phyloP scores from a whole-genome alignment of 495 filamentous ascomycete genomes.

The Zalerion maritima region DNA sequence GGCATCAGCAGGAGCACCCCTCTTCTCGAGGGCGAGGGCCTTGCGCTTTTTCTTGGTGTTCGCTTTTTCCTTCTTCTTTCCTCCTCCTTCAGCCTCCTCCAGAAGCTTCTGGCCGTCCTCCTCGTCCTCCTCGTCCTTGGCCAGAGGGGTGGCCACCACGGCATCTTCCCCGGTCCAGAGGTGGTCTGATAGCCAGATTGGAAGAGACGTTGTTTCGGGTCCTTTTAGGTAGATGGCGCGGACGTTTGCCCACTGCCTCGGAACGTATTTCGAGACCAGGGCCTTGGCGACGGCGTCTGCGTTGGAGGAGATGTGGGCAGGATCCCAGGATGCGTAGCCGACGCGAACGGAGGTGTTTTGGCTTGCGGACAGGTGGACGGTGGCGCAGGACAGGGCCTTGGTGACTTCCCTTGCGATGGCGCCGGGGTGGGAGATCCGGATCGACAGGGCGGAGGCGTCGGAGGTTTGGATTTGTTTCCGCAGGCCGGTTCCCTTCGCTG shows the following conservation, averaged over 20 bases:
- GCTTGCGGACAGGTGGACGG: constrained; percentile 57
- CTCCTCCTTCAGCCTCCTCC: constrained; percentile 19
- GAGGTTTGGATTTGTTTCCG: constrained; percentile 22
- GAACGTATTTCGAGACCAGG: constrained; percentile 60
- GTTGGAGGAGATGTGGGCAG: constrained; percentile 63
- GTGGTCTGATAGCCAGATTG: constrained; percentile 82
- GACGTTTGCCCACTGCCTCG: constrained; percentile 74
- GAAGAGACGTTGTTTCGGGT: constrained; percentile 68
- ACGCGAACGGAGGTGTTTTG: constrained; percentile 52
- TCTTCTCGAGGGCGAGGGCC: no score
- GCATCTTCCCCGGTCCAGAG: constrained; percentile 74
- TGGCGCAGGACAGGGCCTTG: constrained; percentile 50
- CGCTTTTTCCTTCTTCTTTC: constrained; percentile 34
- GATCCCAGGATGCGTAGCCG: constrained; percentile 54
- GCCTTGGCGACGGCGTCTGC: constrained; percentile 52
- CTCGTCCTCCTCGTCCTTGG: constrained; percentile 37
- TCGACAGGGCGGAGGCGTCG: no score
- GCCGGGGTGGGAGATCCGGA: constrained; percentile 25
- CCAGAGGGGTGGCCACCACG: constrained; percentile 60
- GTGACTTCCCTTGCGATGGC: constrained; percentile 57
- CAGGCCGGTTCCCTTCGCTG: no score
- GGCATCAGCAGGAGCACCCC: no score
- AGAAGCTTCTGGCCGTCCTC: constrained; percentile 20
- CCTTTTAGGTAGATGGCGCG: constrained; percentile 78
- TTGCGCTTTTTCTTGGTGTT: constrained; percentile 57